These are phyloP conservation scores for Stylonectria norvegica DNA, from an alignment of 2,329 filamentous ascomycete genomes.

Conservation along the genomic window DNA sequence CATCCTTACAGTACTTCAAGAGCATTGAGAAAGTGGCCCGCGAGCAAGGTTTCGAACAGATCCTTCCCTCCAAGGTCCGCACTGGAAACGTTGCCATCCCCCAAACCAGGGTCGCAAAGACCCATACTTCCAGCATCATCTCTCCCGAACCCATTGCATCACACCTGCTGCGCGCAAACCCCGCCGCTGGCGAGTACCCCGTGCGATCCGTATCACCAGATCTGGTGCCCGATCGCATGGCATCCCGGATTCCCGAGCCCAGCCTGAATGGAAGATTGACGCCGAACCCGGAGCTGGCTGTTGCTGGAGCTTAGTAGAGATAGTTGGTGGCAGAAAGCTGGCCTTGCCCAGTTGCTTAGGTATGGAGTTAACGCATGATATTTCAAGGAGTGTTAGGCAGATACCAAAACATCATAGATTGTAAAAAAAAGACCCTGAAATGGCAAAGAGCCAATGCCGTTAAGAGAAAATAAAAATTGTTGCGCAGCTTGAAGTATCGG, in stretches of 20 bases:
- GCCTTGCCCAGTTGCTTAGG: conserved; percentile 18
- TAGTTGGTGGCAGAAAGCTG: conserved; percentile 5
- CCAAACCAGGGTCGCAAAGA: conserved; percentile 41
- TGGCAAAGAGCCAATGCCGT: no score
- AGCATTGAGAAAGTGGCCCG: conserved; percentile 64
- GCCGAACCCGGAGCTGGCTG: conserved; percentile 43
- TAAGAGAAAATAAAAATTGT: no score
- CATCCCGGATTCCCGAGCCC: conserved; percentile 52
- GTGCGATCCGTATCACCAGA: conserved; percentile 56
- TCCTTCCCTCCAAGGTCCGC: conserved; percentile 54
- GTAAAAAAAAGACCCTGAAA: no score
- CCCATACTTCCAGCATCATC: conserved; percentile 44
- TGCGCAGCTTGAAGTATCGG: no score
- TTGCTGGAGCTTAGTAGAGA: conserved; percentile 15
- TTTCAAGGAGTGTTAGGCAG: not conserved
- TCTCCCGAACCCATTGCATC: conserved; percentile 55
- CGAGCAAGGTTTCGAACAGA: conserved; percentile 55
- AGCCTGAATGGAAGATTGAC: conserved; percentile 44
- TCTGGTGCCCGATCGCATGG: conserved; percentile 61
- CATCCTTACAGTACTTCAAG: conserved; percentile 58
- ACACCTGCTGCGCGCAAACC: conserved; percentile 51
- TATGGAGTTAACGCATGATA: not conserved
- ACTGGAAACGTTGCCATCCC: conserved; percentile 45
- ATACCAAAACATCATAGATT: not conserved
- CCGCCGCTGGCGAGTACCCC: conserved; percentile 53